phyloP scores from a whole-genome alignment of 768 basidiomycete genomes.

The Tremella yokohamensis region DNA sequence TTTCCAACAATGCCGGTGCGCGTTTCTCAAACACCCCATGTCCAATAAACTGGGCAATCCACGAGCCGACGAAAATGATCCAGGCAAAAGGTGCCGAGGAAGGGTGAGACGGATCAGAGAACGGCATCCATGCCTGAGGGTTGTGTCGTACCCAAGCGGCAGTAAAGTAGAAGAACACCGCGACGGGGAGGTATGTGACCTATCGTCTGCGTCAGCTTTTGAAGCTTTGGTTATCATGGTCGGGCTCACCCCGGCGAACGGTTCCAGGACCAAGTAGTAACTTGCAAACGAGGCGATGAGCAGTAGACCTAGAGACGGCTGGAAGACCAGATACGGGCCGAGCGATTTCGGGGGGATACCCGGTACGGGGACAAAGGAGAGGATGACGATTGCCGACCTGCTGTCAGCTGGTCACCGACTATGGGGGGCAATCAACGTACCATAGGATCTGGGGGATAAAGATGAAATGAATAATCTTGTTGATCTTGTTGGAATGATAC shows the following conservation, averaged over 20 bases:
- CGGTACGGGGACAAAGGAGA: conserved; percentile 25
- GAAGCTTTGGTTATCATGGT: background rate
- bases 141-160: conserved; percentile 57
- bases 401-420: too few relatives aligned
- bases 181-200: conserved; percentile 76
- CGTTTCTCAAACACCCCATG: conserved; percentile 83
- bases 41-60: conserved; percentile 86
- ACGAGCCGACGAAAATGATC: conserved; percentile 64
- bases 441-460: conserved; percentile 82
- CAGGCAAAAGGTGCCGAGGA: conserved; percentile 59
- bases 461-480: conserved; percentile 78
- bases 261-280: conserved; percentile 81
- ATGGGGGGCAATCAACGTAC: conserved; percentile 51
- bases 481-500: conserved; percentile 79
- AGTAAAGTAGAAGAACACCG: conserved; percentile 62
- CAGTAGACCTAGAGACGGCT: conserved; percentile 66
- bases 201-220: conserved; percentile 46
- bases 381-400: conserved; percentile 33
- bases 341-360: conserved; percentile 19
- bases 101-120: conserved; percentile 48
- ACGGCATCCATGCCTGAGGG: conserved; percentile 51
- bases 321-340: conserved; percentile 57
- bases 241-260: conserved; percentile 67
- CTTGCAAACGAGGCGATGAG: conserved; percentile 60
- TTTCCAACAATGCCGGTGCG: conserved; percentile 84